These are phyloP conservation scores for Daldinia bambusicola DNA, from an alignment of 495 filamentous ascomycete species.

Conservation along the genomic window DNA sequence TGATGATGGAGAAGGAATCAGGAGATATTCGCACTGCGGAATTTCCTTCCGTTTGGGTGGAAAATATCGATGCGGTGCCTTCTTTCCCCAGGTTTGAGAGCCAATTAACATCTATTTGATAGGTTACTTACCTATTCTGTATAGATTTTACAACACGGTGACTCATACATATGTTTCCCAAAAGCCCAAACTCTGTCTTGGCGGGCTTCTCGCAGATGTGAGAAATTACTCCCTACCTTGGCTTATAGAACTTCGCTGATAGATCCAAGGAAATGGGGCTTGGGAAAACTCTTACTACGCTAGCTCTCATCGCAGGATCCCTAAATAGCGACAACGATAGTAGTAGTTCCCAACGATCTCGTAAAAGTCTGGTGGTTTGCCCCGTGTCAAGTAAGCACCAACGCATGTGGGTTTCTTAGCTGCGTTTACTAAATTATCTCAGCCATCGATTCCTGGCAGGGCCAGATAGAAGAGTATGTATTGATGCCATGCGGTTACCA, in stretches of 20 bases:
- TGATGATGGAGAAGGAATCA: constrained; percentile 36
- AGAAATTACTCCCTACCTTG: not conserved
- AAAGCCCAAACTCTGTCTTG: constrained; percentile 26
- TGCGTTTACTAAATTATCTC: not conserved
- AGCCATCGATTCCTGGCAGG: constrained; percentile 45
- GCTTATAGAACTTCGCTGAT: not conserved
- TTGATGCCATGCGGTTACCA: no score
- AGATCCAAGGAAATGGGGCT: constrained; percentile 28
- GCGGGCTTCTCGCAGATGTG: constrained; percentile 34
- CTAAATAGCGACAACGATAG: not conserved
- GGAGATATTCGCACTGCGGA: constrained; percentile 17
- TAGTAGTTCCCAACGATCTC: not conserved
- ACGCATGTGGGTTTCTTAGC: no score
- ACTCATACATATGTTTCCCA: not conserved
- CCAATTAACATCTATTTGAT: no score
- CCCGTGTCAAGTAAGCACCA: constrained; percentile 24
- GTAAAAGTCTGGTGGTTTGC: constrained; percentile 18
- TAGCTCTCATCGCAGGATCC: constrained; percentile 25
- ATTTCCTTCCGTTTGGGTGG: constrained; percentile 28
- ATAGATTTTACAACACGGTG: constrained; percentile 32
- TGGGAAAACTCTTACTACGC: constrained; percentile 25
- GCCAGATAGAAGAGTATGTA: constrained; percentile 45
- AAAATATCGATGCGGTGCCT: not conserved
- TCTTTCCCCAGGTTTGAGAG: constrained; percentile 8
- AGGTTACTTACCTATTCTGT: constrained; percentile 11